These are phyloP conservation scores for Backusella tarrabulga DNA, from an alignment of 192 early-diverging fungal genomes.

Conservation along the genomic window DNA sequence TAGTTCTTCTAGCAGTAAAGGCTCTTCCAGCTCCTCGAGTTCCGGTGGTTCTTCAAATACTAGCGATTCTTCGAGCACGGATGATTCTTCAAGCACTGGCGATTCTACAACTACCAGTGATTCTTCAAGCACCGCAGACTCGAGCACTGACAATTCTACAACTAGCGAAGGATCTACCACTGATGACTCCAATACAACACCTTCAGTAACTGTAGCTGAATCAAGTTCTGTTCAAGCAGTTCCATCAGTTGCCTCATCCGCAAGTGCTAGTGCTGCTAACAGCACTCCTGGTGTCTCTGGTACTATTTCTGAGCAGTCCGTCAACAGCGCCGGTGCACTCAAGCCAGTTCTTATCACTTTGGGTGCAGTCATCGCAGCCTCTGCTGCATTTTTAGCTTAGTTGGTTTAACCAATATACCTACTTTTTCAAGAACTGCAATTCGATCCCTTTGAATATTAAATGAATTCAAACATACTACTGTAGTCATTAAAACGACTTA, in stretches of 20 bases:
- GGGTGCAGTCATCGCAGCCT: background rate
- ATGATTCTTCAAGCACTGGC: background rate
- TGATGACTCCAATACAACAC: background rate
- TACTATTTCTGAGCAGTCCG: background rate
- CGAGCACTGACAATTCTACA: background rate
- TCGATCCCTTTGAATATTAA: background rate
- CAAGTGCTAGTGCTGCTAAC: background rate
- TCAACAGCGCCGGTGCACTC: background rate
- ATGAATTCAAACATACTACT: background rate
- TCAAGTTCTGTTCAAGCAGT: background rate
- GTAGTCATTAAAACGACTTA: background rate
- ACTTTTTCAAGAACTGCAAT: background rate
- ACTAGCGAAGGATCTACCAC: background rate
- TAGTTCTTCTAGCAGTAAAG: background rate
- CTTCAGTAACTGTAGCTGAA: background rate
- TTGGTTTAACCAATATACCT: background rate
- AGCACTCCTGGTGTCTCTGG: background rate
- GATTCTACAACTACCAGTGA: background rate
- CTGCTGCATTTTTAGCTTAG: background rate
- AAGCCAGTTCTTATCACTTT: background rate
- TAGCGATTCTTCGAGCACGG: background rate
- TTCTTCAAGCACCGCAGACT: too few species aligned
- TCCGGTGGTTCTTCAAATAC: background rate
- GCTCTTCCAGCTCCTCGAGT: background rate
- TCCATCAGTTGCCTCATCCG: background rate